Evolutionary conservation across 208 protist species (phyloP).

Genomic region (Trichomonas tenax): DNA sequence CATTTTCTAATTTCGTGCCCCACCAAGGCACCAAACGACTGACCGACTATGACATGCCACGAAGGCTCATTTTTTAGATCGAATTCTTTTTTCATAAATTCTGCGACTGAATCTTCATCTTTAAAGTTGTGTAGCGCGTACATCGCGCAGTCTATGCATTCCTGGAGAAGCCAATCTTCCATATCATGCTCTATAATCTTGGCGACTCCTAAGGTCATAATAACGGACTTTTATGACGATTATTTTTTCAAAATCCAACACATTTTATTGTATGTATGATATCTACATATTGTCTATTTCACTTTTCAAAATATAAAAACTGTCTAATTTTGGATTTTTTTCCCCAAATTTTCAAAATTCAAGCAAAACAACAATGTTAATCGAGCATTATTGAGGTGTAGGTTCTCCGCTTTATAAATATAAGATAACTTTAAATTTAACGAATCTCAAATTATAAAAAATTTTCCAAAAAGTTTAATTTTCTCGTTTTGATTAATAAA

Average conservation of each 20-base stretch:
- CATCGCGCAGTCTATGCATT: not conserved
- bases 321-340: no score
- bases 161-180: not conserved
- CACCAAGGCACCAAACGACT: not conserved
- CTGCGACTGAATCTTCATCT: not conserved
- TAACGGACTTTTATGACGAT: not conserved
- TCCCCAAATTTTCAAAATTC: no score
- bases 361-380: no score
- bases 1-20: not conserved
- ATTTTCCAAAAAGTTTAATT: no score
- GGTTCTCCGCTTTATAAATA: no score
- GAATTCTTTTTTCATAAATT: constrained; percentile 19
- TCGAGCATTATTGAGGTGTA: no score
- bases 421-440: no score
- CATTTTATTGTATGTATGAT: no score
- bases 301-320: no score
- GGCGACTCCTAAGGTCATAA: not conserved
- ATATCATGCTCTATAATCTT: constrained; percentile 15
- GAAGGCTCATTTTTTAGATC: constrained; percentile 12
- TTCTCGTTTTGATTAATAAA: no score
- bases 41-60: not conserved
- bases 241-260: not conserved
- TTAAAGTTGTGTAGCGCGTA: constrained; percentile 16
- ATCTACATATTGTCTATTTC: no score
- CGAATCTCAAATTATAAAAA: no score